Percentiles rank a stretch among this genome's conserved stretches.
phyloP scores from a whole-genome alignment of 78 protist species.

The Dictyostelium firmibasis region DNA sequence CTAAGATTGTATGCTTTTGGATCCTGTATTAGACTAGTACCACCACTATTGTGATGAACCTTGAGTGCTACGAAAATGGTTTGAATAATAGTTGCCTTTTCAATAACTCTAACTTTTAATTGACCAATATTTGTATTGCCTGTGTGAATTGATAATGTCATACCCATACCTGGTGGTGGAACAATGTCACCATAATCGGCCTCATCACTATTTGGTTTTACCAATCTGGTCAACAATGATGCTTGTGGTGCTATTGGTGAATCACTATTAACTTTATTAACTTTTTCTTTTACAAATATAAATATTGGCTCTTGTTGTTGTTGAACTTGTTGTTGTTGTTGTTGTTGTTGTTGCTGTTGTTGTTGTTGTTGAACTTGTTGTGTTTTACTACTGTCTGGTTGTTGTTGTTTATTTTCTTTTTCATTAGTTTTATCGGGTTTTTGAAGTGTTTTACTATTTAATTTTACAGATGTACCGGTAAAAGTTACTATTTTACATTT shows the following conservation, averaged over 20 bases:
- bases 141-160: slow-evolving; percentile 17
- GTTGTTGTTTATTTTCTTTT: slow-evolving; percentile 13
- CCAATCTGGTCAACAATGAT: slow-evolving; percentile 57
- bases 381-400: slow-evolving; percentile 6
- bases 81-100: slow-evolving; percentile 62
- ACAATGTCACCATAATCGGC: slow-evolving; percentile 55
- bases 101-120: slow-evolving; percentile 39
- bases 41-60: not conserved
- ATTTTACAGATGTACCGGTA: slow-evolving; percentile 66
- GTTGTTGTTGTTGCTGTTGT: not conserved
- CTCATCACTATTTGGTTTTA: slow-evolving; percentile 23
- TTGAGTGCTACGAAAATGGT: slow-evolving; percentile 45
- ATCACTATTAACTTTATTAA: not conserved
- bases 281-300: slow-evolving; percentile 54
- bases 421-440: not conserved
- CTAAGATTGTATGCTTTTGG: slow-evolving; percentile 63
- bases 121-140: slow-evolving; percentile 6
- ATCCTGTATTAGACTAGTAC: not conserved
- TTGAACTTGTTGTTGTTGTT: not conserved
- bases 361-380: not conserved
- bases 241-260: not conserved
- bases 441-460: slow-evolving; percentile 1
- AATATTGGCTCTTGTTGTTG: slow-evolving; percentile 33
- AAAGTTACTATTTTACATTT: slow-evolving; percentile 79
- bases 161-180: slow-evolving; percentile 57